Conservation (phyloP, 768 basidiomycete species). For the Lentinula edodes region DNA sequence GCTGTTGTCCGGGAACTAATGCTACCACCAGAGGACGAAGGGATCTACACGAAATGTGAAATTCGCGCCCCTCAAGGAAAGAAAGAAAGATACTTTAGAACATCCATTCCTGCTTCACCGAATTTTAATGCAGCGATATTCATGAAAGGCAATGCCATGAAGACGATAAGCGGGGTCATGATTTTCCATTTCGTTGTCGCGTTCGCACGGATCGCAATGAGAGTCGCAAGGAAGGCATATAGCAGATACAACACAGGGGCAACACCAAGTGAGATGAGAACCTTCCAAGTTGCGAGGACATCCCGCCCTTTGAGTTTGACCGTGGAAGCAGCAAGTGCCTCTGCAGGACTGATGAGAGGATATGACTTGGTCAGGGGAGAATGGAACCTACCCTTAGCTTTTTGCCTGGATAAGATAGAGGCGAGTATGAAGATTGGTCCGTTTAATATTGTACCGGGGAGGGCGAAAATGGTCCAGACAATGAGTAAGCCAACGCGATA, state of each 20-base stretch:
- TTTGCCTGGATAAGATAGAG: conserved; percentile 79
- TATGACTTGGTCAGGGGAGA: background rate
- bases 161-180: conserved; percentile 73
- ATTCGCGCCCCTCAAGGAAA: conserved; percentile 1
- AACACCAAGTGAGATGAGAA: conserved; percentile 87
- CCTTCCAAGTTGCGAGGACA: conserved; percentile 97
- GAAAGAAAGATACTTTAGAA: conserved; percentile 63
- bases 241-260: conserved; percentile 81
- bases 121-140: conserved; percentile 94
- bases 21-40: conserved; percentile 85
- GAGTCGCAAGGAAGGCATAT: conserved; percentile 77
- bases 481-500: conserved; percentile 77
- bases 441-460: conserved; percentile 89
- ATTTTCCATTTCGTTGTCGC: conserved; percentile 59
- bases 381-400: conserved; percentile 67
- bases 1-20: conserved; percentile 83
- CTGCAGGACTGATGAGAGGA: conserved; percentile 34
- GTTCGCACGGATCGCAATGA: conserved; percentile 63
- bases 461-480: conserved; percentile 77
- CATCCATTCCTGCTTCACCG: conserved; percentile 96
- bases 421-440: conserved; percentile 91
- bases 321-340: conserved; percentile 90
- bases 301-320: conserved; percentile 96
- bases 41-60: conserved; percentile 48
- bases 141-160: conserved; percentile 75